phyloP scores from a whole-genome alignment of 306 rosid genomes.

The Quercus cerris region DNA sequence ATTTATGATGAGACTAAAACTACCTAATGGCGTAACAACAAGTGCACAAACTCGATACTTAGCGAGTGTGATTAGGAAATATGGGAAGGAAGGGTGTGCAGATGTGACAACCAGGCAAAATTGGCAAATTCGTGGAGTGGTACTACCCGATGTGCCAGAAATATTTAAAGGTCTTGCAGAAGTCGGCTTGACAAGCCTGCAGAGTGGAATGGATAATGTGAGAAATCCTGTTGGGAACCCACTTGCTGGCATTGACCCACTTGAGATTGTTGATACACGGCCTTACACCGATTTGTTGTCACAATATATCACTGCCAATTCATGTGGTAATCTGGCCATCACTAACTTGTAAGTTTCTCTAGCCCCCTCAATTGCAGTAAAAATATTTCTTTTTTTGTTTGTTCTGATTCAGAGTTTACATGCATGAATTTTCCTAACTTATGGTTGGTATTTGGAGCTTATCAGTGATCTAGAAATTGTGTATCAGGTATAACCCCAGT shows the following conservation, averaged over 20 bases:
- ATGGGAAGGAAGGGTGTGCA: conserved; percentile 90
- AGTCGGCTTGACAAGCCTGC: conserved; percentile 88
- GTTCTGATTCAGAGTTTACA: not conserved
- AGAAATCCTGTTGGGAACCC: conserved; percentile 98
- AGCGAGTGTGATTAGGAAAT: conserved; percentile 77
- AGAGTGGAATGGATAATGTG: conserved; percentile 99
- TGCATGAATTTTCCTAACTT: not conserved
- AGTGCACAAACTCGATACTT: conserved; percentile 77
- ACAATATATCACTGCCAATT: conserved; percentile 76
- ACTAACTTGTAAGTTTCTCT: conserved; percentile 68
- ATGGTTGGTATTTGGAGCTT: not conserved
- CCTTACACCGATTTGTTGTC: conserved; percentile 81
- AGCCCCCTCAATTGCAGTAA: not conserved
- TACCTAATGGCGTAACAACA: conserved; percentile 92
- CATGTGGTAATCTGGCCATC: conserved; percentile 64
- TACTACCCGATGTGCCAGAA: conserved; percentile 82
- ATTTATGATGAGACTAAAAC: conserved; percentile 96
- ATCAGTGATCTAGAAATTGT: not conserved
- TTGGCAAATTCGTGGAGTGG: conserved; percentile 94
- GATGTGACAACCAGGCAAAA: conserved; percentile 96
- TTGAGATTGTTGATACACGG: conserved; percentile 79
- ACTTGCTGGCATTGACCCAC: conserved; percentile 83
- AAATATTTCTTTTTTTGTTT: not conserved
- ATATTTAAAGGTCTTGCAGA: conserved; percentile 72
- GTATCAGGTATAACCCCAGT: not conserved